These are phyloP conservation scores for Lentinula lateritia DNA, from an alignment of 768 basidiomycete species.

Conservation along the genomic window DNA sequence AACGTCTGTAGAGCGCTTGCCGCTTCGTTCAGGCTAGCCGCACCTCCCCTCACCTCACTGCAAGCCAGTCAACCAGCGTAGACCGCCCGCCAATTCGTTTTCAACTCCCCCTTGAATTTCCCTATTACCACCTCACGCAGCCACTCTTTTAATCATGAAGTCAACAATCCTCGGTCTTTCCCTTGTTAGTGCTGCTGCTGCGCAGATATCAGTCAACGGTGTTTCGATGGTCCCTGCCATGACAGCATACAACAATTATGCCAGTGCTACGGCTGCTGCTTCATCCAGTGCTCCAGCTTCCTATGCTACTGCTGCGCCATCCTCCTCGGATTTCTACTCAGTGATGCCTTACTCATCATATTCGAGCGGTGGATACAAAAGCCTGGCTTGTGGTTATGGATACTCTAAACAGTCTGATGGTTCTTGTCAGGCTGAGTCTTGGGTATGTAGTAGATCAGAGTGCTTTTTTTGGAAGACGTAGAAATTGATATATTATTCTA, in stretches of 20 bases:
- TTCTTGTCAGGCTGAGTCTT: slow-evolving; percentile 46
- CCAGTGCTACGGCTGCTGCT: slow-evolving; percentile 14
- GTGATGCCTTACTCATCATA: slow-evolving; percentile 58
- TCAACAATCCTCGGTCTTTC: slow-evolving; percentile 55
- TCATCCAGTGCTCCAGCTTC: slow-evolving; percentile 18
- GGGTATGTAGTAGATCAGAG: slow-evolving; percentile 40
- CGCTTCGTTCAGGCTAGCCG: slow-evolving; percentile 36
- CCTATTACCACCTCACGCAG: slow-evolving; percentile 32
- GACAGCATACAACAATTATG: slow-evolving; percentile 12
- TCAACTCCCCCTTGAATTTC: slow-evolving; percentile 28
- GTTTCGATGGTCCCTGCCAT: slow-evolving; percentile 32
- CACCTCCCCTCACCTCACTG: slow-evolving; percentile 34
- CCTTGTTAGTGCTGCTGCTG: slow-evolving; percentile 50
- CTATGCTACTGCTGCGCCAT: slow-evolving; percentile 26
- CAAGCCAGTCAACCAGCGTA: slow-evolving; percentile 74
- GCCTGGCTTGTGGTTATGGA: slow-evolving; percentile 68
- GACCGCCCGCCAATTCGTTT: slow-evolving; percentile 61
- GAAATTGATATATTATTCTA: slow-evolving; percentile 9
- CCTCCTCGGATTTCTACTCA: slow-evolving; percentile 35
- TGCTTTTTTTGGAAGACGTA: not conserved
- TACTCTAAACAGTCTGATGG: slow-evolving; percentile 52
- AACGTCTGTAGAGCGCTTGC: slow-evolving; percentile 35
- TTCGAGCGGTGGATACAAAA: slow-evolving; percentile 57
- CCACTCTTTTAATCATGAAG: slow-evolving; percentile 55
- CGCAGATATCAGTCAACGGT: slow-evolving; percentile 48